Base-by-base conservation (phyloP, 768 basidiomycete species). In the Guyanaporus albipodus region DNA sequence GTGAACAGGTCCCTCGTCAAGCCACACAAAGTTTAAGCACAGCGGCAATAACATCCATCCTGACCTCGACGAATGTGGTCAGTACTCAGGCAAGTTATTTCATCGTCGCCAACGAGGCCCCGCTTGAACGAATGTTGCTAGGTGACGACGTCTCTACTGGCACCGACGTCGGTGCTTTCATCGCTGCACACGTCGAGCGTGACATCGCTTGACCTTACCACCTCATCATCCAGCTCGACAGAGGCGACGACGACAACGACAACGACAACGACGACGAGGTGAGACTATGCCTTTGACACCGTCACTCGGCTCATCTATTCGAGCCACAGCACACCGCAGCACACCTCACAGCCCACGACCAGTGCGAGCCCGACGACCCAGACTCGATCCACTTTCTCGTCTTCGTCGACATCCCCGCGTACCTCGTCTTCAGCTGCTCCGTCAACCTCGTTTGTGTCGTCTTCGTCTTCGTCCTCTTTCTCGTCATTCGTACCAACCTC, bases 201-300 rank as follows among this genome's bases (percentile, higher is more conserved):
- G n/a, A n/a, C n/a, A n/a, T n/a, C n/a, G n/a, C n/a, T n/a, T n/a
- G n/a, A n/a, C n/a, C n/a, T n/a, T n/a, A n/a, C n/a, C n/a, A n/a
- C n/a, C n/a, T n/a, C n/a, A n/a, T n/a, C n/a, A n/a, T 29, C 52
- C 11, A 24, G 11, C 19, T 35, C 27, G 26, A 12, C 28, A 21
- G n/a, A 12, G 4, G 24, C n/a, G n/a, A n/a, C n/a, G 18, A 39
- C n/a, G n/a, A n/a, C n/a, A n/a, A n/a, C n/a, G n/a, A n/a, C n/a
- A n/a, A n/a, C n/a, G n/a, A n/a, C n/a, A 18, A 18, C 14, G 8
- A 22, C 54, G 28, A 50, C 59, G 38, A 64, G 59, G 60, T 56
- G 36, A 49, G n/a, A n/a, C n/a, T n/a, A n/a, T n/a, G n/a, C n/a
- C n/a, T n/a, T n/a, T n/a, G n/a, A n/a, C n/a, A n/a, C n/a, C n/a